phyloP scores from a whole-genome alignment of 495 filamentous ascomycete species.

The Trichoderma asperelloides region DNA sequence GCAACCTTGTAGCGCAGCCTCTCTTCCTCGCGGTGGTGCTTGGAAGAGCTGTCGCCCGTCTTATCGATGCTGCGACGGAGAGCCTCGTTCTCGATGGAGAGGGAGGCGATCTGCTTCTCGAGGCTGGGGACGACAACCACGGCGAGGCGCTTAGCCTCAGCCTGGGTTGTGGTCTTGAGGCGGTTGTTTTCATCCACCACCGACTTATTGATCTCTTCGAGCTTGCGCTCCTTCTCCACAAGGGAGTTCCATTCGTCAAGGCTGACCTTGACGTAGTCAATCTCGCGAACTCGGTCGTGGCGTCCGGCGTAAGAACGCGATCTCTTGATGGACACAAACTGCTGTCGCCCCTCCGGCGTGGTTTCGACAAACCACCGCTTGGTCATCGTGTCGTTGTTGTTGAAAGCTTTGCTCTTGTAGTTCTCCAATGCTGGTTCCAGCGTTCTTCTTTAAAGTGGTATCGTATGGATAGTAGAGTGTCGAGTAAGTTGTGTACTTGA shows the following conservation, averaged over 20 bases:
- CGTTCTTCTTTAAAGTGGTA: not conserved
- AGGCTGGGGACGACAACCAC: slow-evolving; percentile 12
- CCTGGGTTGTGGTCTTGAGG: slow-evolving; percentile 9
- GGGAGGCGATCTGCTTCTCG: slow-evolving; percentile 11
- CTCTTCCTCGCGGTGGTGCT: slow-evolving; percentile 15
- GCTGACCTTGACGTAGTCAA: slow-evolving; percentile 19
- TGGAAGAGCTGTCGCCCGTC: slow-evolving; percentile 8
- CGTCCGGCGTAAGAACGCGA: slow-evolving; percentile 8
- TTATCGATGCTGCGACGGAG: slow-evolving; percentile 10
- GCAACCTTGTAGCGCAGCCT: slow-evolving; percentile 13
- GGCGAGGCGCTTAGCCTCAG: slow-evolving; percentile 10
- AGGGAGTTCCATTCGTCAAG: slow-evolving; percentile 17
- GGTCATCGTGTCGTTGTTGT: slow-evolving; percentile 6
- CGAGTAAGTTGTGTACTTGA: not conserved
- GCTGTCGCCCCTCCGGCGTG: slow-evolving; percentile 4
- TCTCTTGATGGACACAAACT: slow-evolving; percentile 12
- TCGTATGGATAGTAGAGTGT: not conserved
- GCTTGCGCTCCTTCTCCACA: slow-evolving; percentile 8
- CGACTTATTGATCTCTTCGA: slow-evolving; percentile 14
- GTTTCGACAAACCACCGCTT: slow-evolving; percentile 10
- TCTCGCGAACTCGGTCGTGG: slow-evolving; percentile 15
- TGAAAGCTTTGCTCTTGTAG: not conserved
- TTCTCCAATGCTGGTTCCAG: not conserved
- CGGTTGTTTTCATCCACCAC: slow-evolving; percentile 14
- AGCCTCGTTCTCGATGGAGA: slow-evolving; percentile 12